Evolutionary conservation across 768 basidiomycete species (phyloP).

Genomic region (Thelephora ganbajun): DNA sequence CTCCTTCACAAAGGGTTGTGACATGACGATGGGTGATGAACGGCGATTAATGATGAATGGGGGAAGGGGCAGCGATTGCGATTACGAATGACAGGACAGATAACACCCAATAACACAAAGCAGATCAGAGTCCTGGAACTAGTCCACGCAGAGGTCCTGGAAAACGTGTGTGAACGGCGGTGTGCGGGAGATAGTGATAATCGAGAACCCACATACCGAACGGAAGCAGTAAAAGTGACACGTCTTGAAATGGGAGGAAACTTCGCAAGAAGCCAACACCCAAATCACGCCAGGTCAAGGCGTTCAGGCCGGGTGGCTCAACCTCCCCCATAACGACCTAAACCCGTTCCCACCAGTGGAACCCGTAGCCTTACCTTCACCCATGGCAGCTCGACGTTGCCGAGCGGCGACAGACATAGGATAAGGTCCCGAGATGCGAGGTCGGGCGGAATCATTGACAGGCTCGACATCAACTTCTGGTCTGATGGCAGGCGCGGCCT

Average conservation of each 20-base stretch:
- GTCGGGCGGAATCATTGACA: constrained; percentile 9
- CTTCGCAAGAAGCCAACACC: too few relatives aligned
- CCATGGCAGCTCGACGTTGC: constrained; percentile 2
- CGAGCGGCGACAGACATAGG: constrained; percentile 16
- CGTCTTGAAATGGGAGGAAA: too few relatives aligned
- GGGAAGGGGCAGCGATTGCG: neutral
- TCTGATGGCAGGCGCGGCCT: too few relatives aligned
- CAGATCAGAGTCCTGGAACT: too few relatives aligned
- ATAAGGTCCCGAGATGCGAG: constrained; percentile 19
- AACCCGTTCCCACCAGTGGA: constrained; percentile 8
- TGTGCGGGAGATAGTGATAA: neutral
- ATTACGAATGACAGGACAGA: neutral
- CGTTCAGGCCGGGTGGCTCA: constrained; percentile 1
- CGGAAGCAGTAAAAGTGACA: too few relatives aligned
- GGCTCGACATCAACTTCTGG: too few relatives aligned
- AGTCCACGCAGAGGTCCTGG: too few relatives aligned
- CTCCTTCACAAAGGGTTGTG: neutral
- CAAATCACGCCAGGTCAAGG: too few relatives aligned
- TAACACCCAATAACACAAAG: neutral
- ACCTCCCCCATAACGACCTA: constrained; percentile 14
- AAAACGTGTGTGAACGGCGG: neutral
- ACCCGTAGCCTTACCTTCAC: constrained; percentile 10
- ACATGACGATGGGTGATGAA: neutral
- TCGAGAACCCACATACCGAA: neutral
- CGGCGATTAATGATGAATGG: neutral